phyloP scores from a whole-genome alignment of 2,329 filamentous ascomycete species.

The Pseudogymnoascus sp. region DNA sequence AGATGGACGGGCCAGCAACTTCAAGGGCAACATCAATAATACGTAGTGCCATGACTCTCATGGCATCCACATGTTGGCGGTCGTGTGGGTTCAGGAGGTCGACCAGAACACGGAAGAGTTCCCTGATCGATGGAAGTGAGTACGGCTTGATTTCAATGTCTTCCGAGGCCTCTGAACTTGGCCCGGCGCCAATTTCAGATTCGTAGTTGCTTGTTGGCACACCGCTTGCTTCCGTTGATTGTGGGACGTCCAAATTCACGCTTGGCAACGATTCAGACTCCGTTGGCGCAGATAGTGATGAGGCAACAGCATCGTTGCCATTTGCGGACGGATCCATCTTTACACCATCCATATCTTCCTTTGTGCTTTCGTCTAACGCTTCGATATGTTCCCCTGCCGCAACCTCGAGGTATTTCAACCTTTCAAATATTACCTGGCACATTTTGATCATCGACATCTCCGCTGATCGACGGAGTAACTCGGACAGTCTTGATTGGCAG shows the following conservation, averaged over 20 bases:
- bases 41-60: constrained; percentile 93
- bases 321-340: constrained; percentile 77
- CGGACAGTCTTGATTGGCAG: constrained; percentile 84
- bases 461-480: constrained; percentile 80
- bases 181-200: constrained; percentile 22
- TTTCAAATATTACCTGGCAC: constrained; percentile 97
- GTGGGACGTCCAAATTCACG: not conserved
- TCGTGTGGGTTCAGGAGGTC: constrained; percentile 92
- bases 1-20: constrained; percentile 90
- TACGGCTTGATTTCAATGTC: constrained; percentile 68
- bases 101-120: constrained; percentile 87
- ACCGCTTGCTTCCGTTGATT: not conserved
- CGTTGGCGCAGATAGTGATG: constrained; percentile 38
- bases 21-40: constrained; percentile 97
- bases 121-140: constrained; percentile 85
- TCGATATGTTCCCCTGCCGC: constrained; percentile 61
- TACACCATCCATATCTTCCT: constrained; percentile 62
- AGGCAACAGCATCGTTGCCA: constrained; percentile 49
- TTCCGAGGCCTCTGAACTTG: constrained; percentile 25
- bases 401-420: constrained; percentile 77
- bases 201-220: constrained; percentile 13
- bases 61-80: constrained; percentile 82
- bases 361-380: constrained; percentile 55
- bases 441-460: constrained; percentile 98
- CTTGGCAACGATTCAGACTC: constrained; percentile 10